Evolutionary conservation across 2,329 filamentous ascomycete species (phyloP).

Genomic region (Alternaria sp.): DNA sequence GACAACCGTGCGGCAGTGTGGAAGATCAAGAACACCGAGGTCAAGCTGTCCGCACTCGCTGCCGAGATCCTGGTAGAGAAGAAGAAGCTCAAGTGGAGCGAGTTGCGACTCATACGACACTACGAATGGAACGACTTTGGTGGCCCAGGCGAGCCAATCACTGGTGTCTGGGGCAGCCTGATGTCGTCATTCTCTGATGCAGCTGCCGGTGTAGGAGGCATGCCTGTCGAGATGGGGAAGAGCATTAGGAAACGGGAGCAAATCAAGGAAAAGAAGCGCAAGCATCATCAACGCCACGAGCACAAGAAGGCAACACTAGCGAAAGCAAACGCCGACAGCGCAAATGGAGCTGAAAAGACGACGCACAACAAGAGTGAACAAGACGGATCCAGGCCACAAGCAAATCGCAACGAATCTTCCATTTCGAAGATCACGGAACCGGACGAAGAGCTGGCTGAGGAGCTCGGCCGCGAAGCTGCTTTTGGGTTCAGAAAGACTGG

Average conservation of each 20-base stretch:
- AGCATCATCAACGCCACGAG: constrained; percentile 37
- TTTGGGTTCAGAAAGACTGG: constrained; percentile 60
- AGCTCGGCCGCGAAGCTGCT: constrained; percentile 57
- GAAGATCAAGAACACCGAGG: constrained; percentile 66
- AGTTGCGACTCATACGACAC: constrained; percentile 68
- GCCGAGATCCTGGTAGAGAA: constrained; percentile 68
- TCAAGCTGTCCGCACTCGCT: constrained; percentile 68
- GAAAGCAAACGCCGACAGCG: constrained; percentile 20
- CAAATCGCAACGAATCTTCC: constrained; percentile 29
- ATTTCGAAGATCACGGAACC: constrained; percentile 43
- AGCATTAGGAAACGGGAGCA: constrained; percentile 62
- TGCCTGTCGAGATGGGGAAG: constrained; percentile 67
- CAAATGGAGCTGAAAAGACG: constrained; percentile 11
- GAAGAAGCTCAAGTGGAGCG: constrained; percentile 68
- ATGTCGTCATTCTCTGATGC: constrained; percentile 64
- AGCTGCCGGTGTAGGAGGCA: constrained; percentile 67
- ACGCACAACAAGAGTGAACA: constrained; percentile 5
- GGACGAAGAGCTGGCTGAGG: constrained; percentile 40
- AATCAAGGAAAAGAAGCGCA: constrained; percentile 57
- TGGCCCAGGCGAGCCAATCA: constrained; percentile 75
- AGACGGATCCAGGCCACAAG: constrained; percentile 20
- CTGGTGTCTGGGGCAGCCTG: constrained; percentile 68
- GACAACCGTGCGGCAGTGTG: constrained; percentile 69
- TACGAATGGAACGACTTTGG: constrained; percentile 80
- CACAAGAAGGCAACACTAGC: constrained; percentile 29